phyloP scores from a whole-genome alignment of 805 yeast species.

The Brettanomyces anomalus region DNA sequence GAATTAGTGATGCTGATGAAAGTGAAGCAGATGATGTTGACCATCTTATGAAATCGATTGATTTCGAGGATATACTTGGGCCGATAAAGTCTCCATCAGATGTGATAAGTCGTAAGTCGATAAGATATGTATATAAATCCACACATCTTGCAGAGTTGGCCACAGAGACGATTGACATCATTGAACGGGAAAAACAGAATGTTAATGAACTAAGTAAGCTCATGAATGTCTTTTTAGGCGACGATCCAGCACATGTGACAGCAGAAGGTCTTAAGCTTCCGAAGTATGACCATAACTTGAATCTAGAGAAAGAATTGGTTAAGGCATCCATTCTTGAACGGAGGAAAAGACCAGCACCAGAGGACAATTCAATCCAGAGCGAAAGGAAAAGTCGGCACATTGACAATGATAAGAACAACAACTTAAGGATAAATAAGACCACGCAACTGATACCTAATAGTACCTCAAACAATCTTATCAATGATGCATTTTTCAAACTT shows the following conservation, averaged over 20 bases:
- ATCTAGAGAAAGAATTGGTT: slow-evolving; percentile 18
- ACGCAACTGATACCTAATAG: slow-evolving; percentile 3
- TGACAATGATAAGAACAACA: slow-evolving; percentile 2
- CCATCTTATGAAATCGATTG: slow-evolving; percentile 39
- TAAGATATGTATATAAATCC: slow-evolving; percentile 56
- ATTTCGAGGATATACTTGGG: slow-evolving; percentile 51
- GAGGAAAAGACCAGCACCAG: slow-evolving; percentile 8
- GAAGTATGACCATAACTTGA: slow-evolving; percentile 57
- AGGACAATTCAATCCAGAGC: neutral
- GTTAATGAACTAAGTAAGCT: slow-evolving; percentile 64
- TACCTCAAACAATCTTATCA: slow-evolving; percentile 10
- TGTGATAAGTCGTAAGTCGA: slow-evolving; percentile 58
- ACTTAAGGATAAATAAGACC: neutral
- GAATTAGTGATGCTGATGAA: slow-evolving; percentile 8
- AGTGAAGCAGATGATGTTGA: slow-evolving; percentile 22
- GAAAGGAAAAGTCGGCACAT: neutral
- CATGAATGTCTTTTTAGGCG: slow-evolving; percentile 77
- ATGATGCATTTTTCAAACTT: slow-evolving; percentile 58
- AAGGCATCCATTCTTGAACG: slow-evolving; percentile 9
- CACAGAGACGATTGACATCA: slow-evolving; percentile 61
- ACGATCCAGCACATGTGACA: slow-evolving; percentile 61
- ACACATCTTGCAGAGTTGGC: slow-evolving; percentile 54
- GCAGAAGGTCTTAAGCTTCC: slow-evolving; percentile 62
- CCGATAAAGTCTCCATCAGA: slow-evolving; percentile 82
- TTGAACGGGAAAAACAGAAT: slow-evolving; percentile 73